Base-by-base conservation (phyloP, 1,284 basidiomycete genomes). In the Mycosarcoma maydis region DNA sequence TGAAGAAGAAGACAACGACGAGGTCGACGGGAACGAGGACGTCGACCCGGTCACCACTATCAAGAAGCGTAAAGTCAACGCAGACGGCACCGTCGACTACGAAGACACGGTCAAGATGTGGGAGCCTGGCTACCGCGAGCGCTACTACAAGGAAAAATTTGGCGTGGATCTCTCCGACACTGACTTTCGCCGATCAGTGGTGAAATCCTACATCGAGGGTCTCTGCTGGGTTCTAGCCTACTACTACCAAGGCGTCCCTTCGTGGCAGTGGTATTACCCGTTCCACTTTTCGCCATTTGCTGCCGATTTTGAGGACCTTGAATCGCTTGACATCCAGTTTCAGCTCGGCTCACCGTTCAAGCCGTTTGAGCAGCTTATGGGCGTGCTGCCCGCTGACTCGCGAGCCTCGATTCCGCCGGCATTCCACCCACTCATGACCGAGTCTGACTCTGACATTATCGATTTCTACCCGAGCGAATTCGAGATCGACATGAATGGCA, bases 241-340 rank as follows among this genome's bases (percentile, higher is more conserved):
- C 84, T 98, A 98, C 82, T 99, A 98, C 83, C 95, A 98, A 87
- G 96, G 96, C 71, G 81, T 80, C 26, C 93, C 95, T 4, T 95
- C 94, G 1, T 99, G 96, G 96, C 89, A 94, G 77, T 99, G 96
- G 96, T 99, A 90, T 83, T 98, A 98, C 81, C 96, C 96, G 0
- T 96, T 92, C 80, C 95, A 99, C 83, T 98, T 95, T 82, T 93
- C 96, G 5, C 96, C 96, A 1, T 99, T 98, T 81, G 96, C 96
- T 6, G 90, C 90, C 58, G 96, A 99, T 82, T 98, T 98, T 76
- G 87, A 88, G 54, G 89, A 93, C 46, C 58, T 80, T 19, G 87
- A 86, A 37, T 85, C 88, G 70, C 88, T 95, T 87, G 85, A 92
- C 42, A 90, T 98, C 80, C 84, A 85, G 27, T 94, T 94, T 73